Evolutionary conservation across 1,284 basidiomycete genomes (phyloP).

Genomic region (Mycosarcoma maydis): DNA sequence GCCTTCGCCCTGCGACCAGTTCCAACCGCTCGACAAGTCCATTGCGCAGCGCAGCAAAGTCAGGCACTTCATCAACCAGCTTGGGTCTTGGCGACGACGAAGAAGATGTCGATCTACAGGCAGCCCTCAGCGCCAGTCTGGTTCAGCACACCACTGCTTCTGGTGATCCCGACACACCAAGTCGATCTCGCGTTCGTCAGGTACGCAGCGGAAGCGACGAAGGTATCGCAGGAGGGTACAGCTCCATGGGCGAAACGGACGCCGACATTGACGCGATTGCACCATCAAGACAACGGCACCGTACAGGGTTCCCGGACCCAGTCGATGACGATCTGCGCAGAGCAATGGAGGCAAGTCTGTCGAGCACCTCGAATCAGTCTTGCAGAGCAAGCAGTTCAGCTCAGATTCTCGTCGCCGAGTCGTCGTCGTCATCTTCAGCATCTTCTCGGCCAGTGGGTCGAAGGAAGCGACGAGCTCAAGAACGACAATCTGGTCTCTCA

Average conservation of each 20-base stretch:
- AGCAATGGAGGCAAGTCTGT: constrained; percentile 46
- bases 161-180: constrained; percentile 19
- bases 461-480: constrained; percentile 37
- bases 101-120: constrained; percentile 54
- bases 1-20: constrained; percentile 22
- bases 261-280: constrained; percentile 60
- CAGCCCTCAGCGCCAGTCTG: constrained; percentile 56
- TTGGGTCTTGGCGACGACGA: constrained; percentile 24
- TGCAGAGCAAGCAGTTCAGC: constrained; percentile 20
- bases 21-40: constrained; percentile 3
- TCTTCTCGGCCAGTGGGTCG: constrained; percentile 29
- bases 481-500: constrained; percentile 35
- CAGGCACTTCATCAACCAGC: neutral
- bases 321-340: constrained; percentile 45
- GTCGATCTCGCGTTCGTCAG: constrained; percentile 35
- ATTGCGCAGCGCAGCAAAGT: neutral
- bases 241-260: constrained; percentile 47
- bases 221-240: constrained; percentile 2
- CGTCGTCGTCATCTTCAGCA: constrained; percentile 12
- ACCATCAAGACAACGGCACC: constrained; percentile 39
- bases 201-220: constrained; percentile 25
- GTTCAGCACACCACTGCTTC: constrained; percentile 12
- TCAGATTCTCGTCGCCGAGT: neutral
- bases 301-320: constrained; percentile 15
- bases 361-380: constrained; percentile 13